Base-by-base conservation (phyloP, 1,284 basidiomycete species). In the Irpex lacteus region DNA sequence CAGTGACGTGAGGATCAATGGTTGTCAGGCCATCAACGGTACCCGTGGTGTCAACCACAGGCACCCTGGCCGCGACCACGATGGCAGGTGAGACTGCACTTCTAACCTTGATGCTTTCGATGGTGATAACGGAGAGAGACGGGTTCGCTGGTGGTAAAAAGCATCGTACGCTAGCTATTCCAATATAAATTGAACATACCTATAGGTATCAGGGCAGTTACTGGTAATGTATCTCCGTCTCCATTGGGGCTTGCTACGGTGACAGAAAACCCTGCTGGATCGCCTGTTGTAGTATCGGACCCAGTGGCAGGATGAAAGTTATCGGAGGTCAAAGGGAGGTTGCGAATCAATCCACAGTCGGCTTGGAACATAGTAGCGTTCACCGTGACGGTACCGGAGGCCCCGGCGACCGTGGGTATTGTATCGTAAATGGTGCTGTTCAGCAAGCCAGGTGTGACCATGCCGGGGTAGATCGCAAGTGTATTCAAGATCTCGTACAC, bases 361-460 rank as follows among this genome's bases (percentile, higher is more conserved):
- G 40, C 56, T 13, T 9, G 7, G 32, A 58, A 58, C 34, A 37
- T 32, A 34, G 56, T 37, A 9, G 56, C 56, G 19, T 37, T 58
- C 7, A 58, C 56, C 7, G 32, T 58, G 32, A 58, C 32, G 6
- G 36, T 38, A 18, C 56, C 56, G 7, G 21, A 5, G 4, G 56
- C 56, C n/a, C n/a, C 36, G 19, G 19, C 32, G 36, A 58, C 15
- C 6, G 34, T 32, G 15, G 56, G 21, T 32, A 58, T 37, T 32
- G 34, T 34, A 38, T 58, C 56, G 56, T 58, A 58, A 7, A 58
- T 9, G 13, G 56, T 58, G 15, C 56, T 58, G 32, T 37, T 58
- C 19, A 58, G 56, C 11, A 58, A n/a, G 19, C 56, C 56, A 4
- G 56, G 56, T 13, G 56, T 58, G 32, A 37, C 56, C 32, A 58